Conservation (phyloP, 768 basidiomycete genomes). For the Boletus edulis region DNA sequence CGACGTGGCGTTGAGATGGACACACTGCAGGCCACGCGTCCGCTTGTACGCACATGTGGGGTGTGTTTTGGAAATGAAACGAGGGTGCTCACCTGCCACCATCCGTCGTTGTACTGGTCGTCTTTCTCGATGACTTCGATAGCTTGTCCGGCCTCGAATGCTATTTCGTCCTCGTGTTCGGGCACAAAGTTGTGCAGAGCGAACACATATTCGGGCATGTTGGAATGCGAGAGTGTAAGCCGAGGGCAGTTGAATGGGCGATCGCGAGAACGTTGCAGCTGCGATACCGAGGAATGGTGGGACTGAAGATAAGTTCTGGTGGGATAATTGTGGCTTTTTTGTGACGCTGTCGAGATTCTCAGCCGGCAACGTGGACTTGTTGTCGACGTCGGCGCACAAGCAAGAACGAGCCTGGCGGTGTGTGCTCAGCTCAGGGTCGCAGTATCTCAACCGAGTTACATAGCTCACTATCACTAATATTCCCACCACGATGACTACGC, state of each 20-base stretch:
- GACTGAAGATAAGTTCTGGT: not conserved
- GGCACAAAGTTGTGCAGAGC: conserved; percentile 86
- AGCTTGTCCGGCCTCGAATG: conserved; percentile 79
- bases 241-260: too few relatives aligned
- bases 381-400: conserved; percentile 16
- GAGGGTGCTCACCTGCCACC: conserved; percentile 71
- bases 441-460: not conserved
- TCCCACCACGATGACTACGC: conserved; percentile 17
- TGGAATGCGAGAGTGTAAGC: not conserved
- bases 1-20: not conserved
- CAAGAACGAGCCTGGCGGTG: not conserved
- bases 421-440: conserved; percentile 3
- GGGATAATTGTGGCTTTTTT: conserved; percentile 5
- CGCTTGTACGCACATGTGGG: not conserved
- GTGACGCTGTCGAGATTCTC: conserved; percentile 3
- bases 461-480: not conserved
- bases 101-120: conserved; percentile 90
- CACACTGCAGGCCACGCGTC: conserved; percentile 7
- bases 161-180: conserved; percentile 92
- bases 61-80: conserved; percentile 11
- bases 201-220: conserved; percentile 82
- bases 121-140: conserved; percentile 93
- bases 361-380: conserved; percentile 1
- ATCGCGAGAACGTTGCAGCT: too few relatives aligned
- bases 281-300: too few relatives aligned